Conservation (phyloP, 2,329 filamentous ascomycete species). For the Seiridium unicorne region DNA sequence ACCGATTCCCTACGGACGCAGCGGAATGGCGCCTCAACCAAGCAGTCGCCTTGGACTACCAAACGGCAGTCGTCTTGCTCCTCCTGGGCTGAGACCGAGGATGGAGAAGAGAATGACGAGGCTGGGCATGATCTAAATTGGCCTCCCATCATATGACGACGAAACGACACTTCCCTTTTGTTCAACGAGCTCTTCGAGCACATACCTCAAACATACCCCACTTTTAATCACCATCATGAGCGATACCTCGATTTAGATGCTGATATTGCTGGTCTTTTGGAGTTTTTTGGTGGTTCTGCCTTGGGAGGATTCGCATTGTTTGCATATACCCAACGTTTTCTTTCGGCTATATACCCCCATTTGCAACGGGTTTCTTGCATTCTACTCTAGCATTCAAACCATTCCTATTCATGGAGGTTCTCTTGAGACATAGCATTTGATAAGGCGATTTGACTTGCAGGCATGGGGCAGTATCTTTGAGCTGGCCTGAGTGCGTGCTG, state of each 20-base stretch:
- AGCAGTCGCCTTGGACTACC: slow-evolving; percentile 29
- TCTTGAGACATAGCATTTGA: no score
- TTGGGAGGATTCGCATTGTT: background rate
- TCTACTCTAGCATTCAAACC: background rate
- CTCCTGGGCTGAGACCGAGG: slow-evolving; percentile 37
- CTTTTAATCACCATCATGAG: slow-evolving; percentile 1
- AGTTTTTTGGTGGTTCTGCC: background rate
- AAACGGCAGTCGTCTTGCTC: slow-evolving; percentile 29
- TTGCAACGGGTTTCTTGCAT: background rate
- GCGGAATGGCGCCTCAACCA: slow-evolving; percentile 10
- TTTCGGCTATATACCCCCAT: slow-evolving; percentile 5
- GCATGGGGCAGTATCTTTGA: no score
- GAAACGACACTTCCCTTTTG: background rate
- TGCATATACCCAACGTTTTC: slow-evolving; percentile 7
- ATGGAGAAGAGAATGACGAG: slow-evolving; percentile 65
- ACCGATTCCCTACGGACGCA: slow-evolving; percentile 16
- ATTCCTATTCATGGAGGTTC: background rate
- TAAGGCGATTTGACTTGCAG: no score
- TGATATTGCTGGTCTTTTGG: background rate
- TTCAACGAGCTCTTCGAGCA: slow-evolving; percentile 1
- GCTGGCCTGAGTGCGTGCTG: no score
- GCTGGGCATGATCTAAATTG: slow-evolving; percentile 50
- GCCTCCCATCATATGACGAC: background rate
- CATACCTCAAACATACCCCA: background rate
- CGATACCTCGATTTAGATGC: background rate